Evolutionary conservation across 306 rosid species (phyloP).

Genomic region (Elaeagnus macrophylla): DNA sequence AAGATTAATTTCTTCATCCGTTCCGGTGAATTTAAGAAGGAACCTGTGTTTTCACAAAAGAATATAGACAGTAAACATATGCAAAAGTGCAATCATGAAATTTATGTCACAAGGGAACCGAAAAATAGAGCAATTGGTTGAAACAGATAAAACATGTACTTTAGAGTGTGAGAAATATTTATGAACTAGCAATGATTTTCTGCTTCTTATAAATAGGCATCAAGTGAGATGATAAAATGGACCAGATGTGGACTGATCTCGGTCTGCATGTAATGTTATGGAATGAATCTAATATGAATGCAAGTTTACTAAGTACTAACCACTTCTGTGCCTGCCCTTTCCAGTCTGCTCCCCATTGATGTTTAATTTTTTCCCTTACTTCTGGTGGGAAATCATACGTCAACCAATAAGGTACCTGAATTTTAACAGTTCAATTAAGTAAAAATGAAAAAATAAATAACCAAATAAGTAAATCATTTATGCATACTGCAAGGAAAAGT

Average conservation of each 20-base stretch:
- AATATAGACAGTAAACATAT: not conserved
- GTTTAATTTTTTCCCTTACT: conserved; percentile 54
- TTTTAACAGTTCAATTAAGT: too few species aligned
- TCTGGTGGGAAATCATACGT: conserved; percentile 88
- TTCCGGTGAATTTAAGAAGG: conserved; percentile 67
- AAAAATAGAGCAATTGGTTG: too few species aligned
- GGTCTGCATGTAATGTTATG: not conserved
- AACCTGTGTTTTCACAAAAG: conserved; percentile 34
- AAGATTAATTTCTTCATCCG: conserved; percentile 77
- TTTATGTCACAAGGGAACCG: too few species aligned
- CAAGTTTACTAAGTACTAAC: conserved; percentile 28
- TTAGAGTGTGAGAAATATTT: too few species aligned
- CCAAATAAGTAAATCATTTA: not conserved
- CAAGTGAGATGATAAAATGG: not conserved
- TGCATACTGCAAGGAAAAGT: not conserved
- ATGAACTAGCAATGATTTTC: too few species aligned
- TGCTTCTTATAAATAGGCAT: conserved; percentile 1
- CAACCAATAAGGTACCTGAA: conserved; percentile 73
- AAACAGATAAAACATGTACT: too few species aligned
- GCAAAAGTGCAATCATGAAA: too few species aligned
- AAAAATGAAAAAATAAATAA: too few species aligned
- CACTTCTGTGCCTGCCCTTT: conserved; percentile 95
- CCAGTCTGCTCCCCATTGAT: conserved; percentile 82
- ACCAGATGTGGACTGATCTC: too few species aligned
- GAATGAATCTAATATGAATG: not conserved